Evolutionary conservation across 2,329 filamentous ascomycete species (phyloP).

Genomic region (Diaporthe sp.): DNA sequence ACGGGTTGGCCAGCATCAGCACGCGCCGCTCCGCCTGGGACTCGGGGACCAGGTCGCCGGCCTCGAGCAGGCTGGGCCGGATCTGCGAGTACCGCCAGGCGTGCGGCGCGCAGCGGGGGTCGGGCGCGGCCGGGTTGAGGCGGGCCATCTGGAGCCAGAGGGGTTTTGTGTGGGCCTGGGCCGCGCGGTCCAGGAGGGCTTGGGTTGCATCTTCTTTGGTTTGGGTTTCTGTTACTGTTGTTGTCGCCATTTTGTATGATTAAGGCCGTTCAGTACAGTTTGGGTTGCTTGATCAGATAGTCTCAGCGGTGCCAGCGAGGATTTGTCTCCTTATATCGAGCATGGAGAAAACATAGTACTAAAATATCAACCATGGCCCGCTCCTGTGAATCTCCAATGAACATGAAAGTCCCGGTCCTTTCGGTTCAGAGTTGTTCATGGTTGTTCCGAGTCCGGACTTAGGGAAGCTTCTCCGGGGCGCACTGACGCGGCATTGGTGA

Average conservation of each 20-base stretch:
- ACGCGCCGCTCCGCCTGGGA: conserved; percentile 56
- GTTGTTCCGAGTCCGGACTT: conserved; percentile 22
- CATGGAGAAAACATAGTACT: neutral
- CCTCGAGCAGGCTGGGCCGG: conserved; percentile 49
- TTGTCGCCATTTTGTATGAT: conserved; percentile 32
- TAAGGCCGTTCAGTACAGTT: neutral
- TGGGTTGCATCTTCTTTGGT: conserved; percentile 35
- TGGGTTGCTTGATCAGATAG: neutral
- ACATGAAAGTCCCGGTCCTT: neutral
- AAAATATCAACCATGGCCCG: no score
- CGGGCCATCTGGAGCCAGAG: conserved; percentile 60
- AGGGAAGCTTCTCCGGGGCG: conserved; percentile 26
- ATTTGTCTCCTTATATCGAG: neutral
- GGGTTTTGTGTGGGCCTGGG: conserved; percentile 48
- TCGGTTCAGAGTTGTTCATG: neutral
- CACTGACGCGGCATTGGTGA: neutral
- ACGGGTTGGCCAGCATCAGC: conserved; percentile 58
- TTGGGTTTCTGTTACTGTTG: conserved; percentile 27
- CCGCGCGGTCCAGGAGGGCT: conserved; percentile 34
- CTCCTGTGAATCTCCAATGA: neutral
- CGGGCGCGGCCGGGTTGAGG: conserved; percentile 59
- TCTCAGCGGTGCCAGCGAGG: neutral
- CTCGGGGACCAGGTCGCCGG: conserved; percentile 37
- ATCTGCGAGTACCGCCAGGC: conserved; percentile 51
- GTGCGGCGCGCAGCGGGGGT: conserved; percentile 54